Evolutionary conservation across 352 stramenopile species (phyloP).

Genomic region (Phytophthora rubi): DNA sequence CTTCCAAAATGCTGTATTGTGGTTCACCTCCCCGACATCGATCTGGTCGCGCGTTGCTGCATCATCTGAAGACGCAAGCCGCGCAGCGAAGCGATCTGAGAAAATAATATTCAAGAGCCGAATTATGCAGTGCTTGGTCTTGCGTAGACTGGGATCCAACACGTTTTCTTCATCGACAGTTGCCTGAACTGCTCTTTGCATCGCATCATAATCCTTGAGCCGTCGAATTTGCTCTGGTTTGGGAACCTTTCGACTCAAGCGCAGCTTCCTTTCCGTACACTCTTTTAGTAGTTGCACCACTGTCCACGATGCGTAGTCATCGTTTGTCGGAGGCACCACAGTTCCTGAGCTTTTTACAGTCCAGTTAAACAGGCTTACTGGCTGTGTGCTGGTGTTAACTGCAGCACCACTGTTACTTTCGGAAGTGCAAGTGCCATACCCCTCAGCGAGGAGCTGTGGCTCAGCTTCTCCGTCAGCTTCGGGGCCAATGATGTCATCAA

Average conservation of each 20-base stretch:
- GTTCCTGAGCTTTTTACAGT: too few species aligned
- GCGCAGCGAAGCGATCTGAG: background rate
- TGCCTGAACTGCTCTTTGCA: background rate
- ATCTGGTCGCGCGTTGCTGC: background rate
- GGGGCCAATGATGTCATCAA: too few species aligned
- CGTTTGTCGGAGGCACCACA: background rate
- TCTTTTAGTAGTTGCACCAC: background rate
- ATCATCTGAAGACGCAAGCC: background rate
- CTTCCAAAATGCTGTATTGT: background rate
- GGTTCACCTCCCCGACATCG: background rate
- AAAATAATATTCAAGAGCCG: background rate
- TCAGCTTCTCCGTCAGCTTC: too few species aligned
- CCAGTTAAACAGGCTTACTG: too few species aligned
- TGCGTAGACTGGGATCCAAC: background rate
- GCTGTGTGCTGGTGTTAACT: too few species aligned
- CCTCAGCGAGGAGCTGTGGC: too few species aligned
- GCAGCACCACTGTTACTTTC: too few species aligned
- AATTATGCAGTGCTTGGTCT: background rate
- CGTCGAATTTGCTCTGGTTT: background rate
- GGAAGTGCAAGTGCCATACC: too few species aligned
- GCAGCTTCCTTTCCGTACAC: background rate
- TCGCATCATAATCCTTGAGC: background rate
- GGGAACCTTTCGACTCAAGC: background rate
- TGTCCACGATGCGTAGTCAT: conserved; percentile 1
- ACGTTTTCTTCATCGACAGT: background rate